phyloP scores from a whole-genome alignment of 192 early-diverging fungal species.

The Backusella tarrabulga region DNA sequence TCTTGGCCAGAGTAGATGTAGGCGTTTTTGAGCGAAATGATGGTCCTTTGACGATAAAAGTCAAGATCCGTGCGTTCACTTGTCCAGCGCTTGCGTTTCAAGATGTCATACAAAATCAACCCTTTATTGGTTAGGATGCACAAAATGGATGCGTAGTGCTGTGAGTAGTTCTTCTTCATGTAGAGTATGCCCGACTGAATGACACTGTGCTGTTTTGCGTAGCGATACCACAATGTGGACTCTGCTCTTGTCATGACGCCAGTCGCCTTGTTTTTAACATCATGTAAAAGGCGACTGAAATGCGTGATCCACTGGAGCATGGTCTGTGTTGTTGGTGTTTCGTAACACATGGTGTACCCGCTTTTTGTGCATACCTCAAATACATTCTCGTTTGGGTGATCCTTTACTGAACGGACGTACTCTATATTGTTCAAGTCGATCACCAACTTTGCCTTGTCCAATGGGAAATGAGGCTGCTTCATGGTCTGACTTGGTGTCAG shows the following conservation, averaged over 20 bases:
- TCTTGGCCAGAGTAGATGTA: neutral
- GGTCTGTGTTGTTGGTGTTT: neutral
- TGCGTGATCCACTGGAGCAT: neutral
- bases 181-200: neutral
- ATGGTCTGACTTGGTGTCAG: neutral
- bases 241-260: neutral
- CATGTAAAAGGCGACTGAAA: neutral
- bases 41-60: neutral
- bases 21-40: neutral
- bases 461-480: neutral
- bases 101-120: conserved; percentile 1
- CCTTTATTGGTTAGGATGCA: neutral
- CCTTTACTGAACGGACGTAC: neutral
- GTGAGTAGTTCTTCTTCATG: neutral
- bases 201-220: neutral
- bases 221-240: neutral
- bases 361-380: neutral
- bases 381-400: neutral
- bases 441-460: neutral
- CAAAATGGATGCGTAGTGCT: neutral
- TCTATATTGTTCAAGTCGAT: neutral
- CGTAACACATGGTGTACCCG: neutral
- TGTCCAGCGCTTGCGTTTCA: neutral
- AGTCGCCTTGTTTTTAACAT: neutral
- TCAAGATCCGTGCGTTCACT: neutral